Conservation (phyloP, 169 alveolate species). For the Plasmodium knowlesi region DNA sequence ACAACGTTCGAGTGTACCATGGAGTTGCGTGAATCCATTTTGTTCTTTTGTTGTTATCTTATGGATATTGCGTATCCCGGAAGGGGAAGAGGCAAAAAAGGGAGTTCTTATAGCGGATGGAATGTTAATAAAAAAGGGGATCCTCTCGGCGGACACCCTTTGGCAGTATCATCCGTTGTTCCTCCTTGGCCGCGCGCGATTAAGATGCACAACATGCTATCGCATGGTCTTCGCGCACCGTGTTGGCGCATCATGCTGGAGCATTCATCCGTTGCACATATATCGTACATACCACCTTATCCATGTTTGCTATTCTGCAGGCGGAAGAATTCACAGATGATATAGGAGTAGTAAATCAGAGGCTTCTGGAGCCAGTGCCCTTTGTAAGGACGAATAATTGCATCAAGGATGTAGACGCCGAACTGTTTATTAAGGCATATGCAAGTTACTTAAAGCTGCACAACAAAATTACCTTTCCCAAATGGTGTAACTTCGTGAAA, state of each 20-base stretch:
- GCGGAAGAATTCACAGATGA: conserved; percentile 72
- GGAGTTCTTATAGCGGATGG: neutral
- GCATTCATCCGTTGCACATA: neutral
- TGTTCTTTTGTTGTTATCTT: neutral
- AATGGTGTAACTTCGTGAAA: conserved; percentile 95
- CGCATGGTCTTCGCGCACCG: neutral
- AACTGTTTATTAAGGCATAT: conserved; percentile 93
- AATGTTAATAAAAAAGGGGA: neutral
- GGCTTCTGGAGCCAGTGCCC: conserved; percentile 81
- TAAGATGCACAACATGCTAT: neutral
- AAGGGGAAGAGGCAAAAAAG: neutral
- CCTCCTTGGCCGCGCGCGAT: neutral
- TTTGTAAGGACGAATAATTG: conserved; percentile 83
- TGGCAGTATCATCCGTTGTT: neutral
- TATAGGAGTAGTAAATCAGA: conserved; percentile 62
- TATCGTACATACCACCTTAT: neutral
- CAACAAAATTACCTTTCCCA: conserved; percentile 95
- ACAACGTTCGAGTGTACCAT: neutral
- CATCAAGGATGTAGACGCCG: conserved; percentile 97
- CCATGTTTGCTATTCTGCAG: neutral
- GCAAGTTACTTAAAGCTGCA: conserved; percentile 95
- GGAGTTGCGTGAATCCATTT: neutral
- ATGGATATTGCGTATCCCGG: neutral
- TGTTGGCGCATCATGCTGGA: neutral
- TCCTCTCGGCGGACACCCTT: neutral